Conservation (phyloP, 2,329 filamentous ascomycete species). For the Huntiella bhutanensis region DNA sequence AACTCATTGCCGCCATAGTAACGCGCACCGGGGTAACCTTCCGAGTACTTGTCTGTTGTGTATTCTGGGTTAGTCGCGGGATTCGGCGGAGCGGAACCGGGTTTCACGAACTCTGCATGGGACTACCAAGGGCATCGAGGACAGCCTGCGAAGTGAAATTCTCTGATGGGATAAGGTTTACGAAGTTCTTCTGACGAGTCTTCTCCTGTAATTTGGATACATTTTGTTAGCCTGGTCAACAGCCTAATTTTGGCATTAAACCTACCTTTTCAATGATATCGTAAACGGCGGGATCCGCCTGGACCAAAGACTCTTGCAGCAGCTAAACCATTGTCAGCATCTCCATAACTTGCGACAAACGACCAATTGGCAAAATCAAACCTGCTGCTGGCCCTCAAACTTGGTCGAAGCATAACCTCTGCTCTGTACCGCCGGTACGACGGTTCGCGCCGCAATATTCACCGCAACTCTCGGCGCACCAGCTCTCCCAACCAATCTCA, state of each 20-base stretch:
- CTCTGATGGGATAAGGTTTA: slow-evolving; percentile 90
- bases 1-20: slow-evolving; percentile 97
- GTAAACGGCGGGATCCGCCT: slow-evolving; percentile 73
- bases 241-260: neutral
- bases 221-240: neutral
- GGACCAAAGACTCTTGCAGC: slow-evolving; percentile 57
- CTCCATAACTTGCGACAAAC: neutral
- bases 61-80: slow-evolving; percentile 4
- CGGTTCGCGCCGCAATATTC: neutral
- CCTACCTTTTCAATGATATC: slow-evolving; percentile 77
- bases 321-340: slow-evolving; percentile 32
- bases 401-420: slow-evolving; percentile 24
- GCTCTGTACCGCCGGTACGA: neutral
- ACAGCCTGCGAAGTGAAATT: slow-evolving; percentile 92
- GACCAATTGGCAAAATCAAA: slow-evolving; percentile 15
- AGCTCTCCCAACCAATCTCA: slow-evolving; percentile 9
- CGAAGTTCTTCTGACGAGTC: slow-evolving; percentile 88
- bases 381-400: slow-evolving; percentile 40
- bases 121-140: slow-evolving; percentile 75
- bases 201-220: slow-evolving; percentile 49
- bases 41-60: slow-evolving; percentile 77
- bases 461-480: neutral
- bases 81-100: neutral
- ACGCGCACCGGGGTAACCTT: slow-evolving; percentile 87
- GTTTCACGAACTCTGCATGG: slow-evolving; percentile 63